Evolutionary conservation across 192 early-diverging fungal species (phyloP).

Genomic region (Umbelopsis sp.): DNA sequence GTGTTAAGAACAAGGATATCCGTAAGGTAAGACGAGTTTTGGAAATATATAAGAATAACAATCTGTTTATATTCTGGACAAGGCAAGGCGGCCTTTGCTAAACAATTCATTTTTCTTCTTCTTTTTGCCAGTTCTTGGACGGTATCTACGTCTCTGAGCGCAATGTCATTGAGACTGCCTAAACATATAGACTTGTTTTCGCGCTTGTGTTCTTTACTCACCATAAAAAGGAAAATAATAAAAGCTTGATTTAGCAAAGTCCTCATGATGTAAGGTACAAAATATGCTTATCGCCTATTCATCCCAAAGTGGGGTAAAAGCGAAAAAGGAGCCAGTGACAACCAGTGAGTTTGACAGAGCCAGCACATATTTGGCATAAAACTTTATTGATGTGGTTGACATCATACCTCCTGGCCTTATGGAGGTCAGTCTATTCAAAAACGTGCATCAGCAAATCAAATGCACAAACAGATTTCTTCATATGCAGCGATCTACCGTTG

Average conservation of each 20-base stretch:
- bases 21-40: constrained; percentile 70
- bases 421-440: neutral
- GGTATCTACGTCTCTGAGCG: constrained; percentile 51
- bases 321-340: neutral
- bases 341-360: neutral
- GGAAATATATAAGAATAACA: too few species aligned
- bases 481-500: neutral
- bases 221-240: constrained; percentile 12
- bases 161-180: constrained; percentile 37
- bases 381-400: neutral
- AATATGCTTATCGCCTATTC: neutral
- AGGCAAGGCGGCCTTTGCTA: too few species aligned
- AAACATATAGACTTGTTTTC: neutral
- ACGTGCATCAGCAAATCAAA: neutral
- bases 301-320: neutral
- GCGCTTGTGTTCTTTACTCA: neutral
- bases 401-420: neutral
- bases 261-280: neutral
- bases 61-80: constrained; percentile 55
- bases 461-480: neutral
- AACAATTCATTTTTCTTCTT: neutral
- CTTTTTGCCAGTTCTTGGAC: constrained; percentile 76
- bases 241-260: neutral
- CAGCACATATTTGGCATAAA: neutral
- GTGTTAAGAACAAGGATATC: constrained; percentile 99